Conservation (phyloP, 306 rosid species). For the Herpetospermum pedunculosum region DNA sequence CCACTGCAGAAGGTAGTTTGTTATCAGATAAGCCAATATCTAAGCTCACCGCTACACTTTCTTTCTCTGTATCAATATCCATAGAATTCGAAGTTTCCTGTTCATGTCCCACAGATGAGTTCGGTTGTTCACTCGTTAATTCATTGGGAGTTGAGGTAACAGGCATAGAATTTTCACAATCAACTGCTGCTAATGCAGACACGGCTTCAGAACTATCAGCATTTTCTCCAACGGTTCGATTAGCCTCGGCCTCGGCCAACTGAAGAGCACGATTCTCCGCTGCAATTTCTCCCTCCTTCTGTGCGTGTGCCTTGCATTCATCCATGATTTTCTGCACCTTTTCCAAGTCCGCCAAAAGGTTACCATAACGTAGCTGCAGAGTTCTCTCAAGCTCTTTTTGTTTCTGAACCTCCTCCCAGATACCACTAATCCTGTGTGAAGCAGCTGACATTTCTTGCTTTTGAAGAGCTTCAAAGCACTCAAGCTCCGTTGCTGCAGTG, state of each 20-base stretch:
- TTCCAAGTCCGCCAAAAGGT: constrained; percentile 44
- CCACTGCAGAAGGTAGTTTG: not conserved
- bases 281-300: constrained; percentile 37
- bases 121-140: constrained; percentile 22
- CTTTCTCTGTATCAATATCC: not conserved
- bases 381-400: constrained; percentile 80
- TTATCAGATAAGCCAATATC: not conserved
- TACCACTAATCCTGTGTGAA: constrained; percentile 54
- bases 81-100: not conserved
- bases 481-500: constrained; percentile 77
- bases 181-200: constrained; percentile 19
- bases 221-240: constrained; percentile 15
- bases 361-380: constrained; percentile 59
- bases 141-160: constrained; percentile 17
- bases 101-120: constrained; percentile 11
- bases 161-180: constrained; percentile 20
- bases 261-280: constrained; percentile 28
- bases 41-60: not conserved
- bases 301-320: constrained; percentile 30
- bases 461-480: constrained; percentile 73
- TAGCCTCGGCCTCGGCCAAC: constrained; percentile 25
- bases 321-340: constrained; percentile 36
- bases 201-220: constrained; percentile 15
- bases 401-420: constrained; percentile 68
- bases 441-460: constrained; percentile 82